phyloP scores from a whole-genome alignment of 257 asterid genomes.

The Marsdenia floribunda region DNA sequence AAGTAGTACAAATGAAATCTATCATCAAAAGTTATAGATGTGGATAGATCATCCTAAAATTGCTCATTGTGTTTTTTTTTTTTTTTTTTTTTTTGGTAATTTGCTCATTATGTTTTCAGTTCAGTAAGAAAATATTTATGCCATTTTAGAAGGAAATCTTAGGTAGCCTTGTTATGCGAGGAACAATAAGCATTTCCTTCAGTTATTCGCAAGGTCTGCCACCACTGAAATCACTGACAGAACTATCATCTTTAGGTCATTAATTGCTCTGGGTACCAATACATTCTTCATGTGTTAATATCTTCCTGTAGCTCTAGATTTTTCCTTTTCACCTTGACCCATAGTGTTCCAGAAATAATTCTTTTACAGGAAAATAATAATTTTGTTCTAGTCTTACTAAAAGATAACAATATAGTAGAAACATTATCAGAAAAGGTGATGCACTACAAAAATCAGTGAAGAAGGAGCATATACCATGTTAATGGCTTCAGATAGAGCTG shows the following conservation, averaged over 20 bases:
- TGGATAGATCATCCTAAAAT: neutral
- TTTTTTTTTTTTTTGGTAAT: no score
- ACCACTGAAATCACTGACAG: neutral
- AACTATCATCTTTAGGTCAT: neutral
- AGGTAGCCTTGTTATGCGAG: neutral
- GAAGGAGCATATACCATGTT: conserved; percentile 48
- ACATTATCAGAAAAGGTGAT: neutral
- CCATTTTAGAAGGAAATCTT: neutral
- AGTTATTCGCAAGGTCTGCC: neutral
- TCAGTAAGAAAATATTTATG: neutral
- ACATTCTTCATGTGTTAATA: neutral
- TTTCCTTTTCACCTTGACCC: neutral
- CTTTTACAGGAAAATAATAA: neutral
- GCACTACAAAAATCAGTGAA: conserved; percentile 5
- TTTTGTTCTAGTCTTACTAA: neutral
- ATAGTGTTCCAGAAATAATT: neutral
- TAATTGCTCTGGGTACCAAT: neutral
- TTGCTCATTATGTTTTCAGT: neutral
- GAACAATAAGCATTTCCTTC: neutral
- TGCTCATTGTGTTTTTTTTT: neutral
- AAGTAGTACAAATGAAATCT: neutral
- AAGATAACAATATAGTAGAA: neutral
- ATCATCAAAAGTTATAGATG: neutral
- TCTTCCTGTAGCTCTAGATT: neutral
- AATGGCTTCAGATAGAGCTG: conserved; percentile 81